phyloP scores from a whole-genome alignment of 1,139 yeast species.

The Blastobotrys illinoisensis region DNA sequence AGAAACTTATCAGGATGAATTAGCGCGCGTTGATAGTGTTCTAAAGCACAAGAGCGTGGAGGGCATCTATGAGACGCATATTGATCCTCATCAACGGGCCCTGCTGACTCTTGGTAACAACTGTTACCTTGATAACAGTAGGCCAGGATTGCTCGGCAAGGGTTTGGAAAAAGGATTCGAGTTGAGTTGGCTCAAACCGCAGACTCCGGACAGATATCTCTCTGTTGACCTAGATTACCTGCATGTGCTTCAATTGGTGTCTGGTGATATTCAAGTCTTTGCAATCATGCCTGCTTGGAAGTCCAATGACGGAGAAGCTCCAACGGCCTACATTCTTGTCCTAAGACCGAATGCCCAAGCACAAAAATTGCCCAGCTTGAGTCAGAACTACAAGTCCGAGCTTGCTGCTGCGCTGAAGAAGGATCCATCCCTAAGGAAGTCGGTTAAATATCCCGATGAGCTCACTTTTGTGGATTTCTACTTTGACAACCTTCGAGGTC shows the following conservation, averaged over 20 bases:
- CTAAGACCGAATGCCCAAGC: conserved; percentile 67
- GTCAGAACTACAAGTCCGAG: conserved; percentile 46
- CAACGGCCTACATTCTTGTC: conserved; percentile 41
- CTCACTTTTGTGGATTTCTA: conserved; percentile 18
- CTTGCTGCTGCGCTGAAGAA: neutral
- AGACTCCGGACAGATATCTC: conserved; percentile 30
- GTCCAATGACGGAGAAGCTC: conserved; percentile 32
- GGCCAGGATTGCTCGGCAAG: conserved; percentile 76
- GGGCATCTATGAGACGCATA: conserved; percentile 74
- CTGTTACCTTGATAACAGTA: conserved; percentile 60
- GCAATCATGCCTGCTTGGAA: conserved; percentile 68
- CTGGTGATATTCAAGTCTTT: conserved; percentile 73
- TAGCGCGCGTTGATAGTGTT: conserved; percentile 53
- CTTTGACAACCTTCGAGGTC: conserved; percentile 15
- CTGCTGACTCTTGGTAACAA: conserved; percentile 72
- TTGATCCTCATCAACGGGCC: conserved; percentile 65
- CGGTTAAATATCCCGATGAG: conserved; percentile 19
- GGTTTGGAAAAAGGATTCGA: conserved; percentile 86
- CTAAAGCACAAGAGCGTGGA: conserved; percentile 58
- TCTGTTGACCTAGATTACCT: conserved; percentile 54
- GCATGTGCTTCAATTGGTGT: conserved; percentile 65
- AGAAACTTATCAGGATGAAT: conserved; percentile 50
- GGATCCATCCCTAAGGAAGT: neutral
- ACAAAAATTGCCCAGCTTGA: conserved; percentile 56
- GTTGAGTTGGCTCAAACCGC: conserved; percentile 42